These are phyloP conservation scores for Paecilomyces sp. DNA, from an alignment of 2,329 filamentous ascomycete species.

Conservation along the genomic window DNA sequence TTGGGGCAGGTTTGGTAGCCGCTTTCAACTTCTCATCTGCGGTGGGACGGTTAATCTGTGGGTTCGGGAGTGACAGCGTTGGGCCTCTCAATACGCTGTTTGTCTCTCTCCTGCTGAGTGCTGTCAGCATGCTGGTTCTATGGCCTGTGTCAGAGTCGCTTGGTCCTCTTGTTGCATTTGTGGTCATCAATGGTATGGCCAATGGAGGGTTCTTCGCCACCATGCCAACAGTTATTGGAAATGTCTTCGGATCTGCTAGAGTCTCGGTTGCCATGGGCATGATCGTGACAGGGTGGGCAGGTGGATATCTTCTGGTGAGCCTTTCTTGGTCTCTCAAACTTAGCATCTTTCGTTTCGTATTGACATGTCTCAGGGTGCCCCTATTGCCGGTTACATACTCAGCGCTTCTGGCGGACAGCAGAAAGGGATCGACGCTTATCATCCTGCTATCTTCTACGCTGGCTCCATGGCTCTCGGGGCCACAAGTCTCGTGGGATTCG, in stretches of 20 bases:
- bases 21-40: constrained; percentile 57
- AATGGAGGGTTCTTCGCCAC: constrained; percentile 60
- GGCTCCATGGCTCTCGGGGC: constrained; percentile 46
- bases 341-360: background rate
- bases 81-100: constrained; percentile 52
- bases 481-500: constrained; percentile 34
- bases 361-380: constrained; percentile 37
- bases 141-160: constrained; percentile 54
- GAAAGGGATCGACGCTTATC: constrained; percentile 45
- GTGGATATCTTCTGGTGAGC: constrained; percentile 52
- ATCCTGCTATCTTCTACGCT: constrained; percentile 57
- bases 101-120: constrained; percentile 44
- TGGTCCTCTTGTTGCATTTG: constrained; percentile 49
- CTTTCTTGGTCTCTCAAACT: constrained; percentile 10
- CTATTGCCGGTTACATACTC: constrained; percentile 55
- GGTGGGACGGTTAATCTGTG: constrained; percentile 49
- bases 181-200: constrained; percentile 52
- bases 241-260: constrained; percentile 50
- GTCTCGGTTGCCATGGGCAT: constrained; percentile 55
- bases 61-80: constrained; percentile 47
- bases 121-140: constrained; percentile 52
- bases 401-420: constrained; percentile 48
- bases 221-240: constrained; percentile 57
- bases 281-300: constrained; percentile 54
- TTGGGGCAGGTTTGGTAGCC: constrained; percentile 52